Evolutionary conservation across 2,329 filamentous ascomycete species (phyloP).

Genomic region (Monilinia laxa): DNA sequence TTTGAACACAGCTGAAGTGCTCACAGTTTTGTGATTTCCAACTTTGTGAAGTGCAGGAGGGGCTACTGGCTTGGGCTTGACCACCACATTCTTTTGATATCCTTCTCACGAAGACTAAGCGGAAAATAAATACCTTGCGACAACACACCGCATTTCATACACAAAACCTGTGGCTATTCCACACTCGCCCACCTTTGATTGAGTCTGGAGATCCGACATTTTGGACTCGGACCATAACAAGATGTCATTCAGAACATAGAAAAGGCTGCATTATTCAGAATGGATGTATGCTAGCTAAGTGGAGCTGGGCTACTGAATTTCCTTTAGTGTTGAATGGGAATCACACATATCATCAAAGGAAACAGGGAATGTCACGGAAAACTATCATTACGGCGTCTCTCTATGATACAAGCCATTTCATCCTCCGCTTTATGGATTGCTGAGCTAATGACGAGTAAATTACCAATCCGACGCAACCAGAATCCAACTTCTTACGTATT

Average conservation of each 20-base stretch:
- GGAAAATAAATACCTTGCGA: neutral
- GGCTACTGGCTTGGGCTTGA: no score
- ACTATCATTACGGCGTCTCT: conserved; percentile 4
- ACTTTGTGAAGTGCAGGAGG: neutral
- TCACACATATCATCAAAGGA: neutral
- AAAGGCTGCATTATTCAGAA: neutral
- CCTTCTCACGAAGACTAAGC: neutral
- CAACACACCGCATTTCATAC: neutral
- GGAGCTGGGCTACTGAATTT: neutral
- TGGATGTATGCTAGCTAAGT: no score
- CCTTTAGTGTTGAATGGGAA: neutral
- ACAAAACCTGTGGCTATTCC: neutral
- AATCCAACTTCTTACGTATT: neutral
- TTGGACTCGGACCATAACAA: neutral
- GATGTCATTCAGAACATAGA: neutral
- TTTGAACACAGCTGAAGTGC: no score
- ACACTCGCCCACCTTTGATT: neutral
- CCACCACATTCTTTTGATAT: neutral
- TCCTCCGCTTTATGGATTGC: neutral
- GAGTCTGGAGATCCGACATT: neutral
- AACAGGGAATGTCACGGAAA: neutral
- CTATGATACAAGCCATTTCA: conserved; percentile 5
- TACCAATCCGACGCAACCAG: neutral
- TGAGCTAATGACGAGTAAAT: neutral
- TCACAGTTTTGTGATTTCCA: neutral